Conservation (phyloP, 345 rosid genomes). For the Murraya paniculata region DNA sequence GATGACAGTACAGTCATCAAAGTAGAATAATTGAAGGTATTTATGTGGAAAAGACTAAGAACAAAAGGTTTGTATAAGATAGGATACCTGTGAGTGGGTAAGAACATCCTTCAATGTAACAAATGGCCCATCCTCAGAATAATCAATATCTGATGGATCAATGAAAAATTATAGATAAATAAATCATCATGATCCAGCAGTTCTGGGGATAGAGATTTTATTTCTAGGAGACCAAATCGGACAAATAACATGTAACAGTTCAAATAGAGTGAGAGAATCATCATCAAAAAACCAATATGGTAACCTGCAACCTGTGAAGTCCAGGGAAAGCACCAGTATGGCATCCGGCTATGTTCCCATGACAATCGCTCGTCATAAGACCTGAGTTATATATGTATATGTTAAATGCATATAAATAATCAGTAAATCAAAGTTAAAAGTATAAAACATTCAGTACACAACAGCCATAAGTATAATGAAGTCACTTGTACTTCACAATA, state of each 20-base stretch:
- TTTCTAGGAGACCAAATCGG: slow-evolving; percentile 1
- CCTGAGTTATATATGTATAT: slow-evolving; percentile 35
- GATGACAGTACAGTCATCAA: background rate
- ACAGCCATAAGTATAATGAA: background rate
- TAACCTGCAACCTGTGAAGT: slow-evolving; percentile 70
- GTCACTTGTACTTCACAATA: background rate
- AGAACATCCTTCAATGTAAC: slow-evolving; percentile 71
- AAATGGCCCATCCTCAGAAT: slow-evolving; percentile 39
- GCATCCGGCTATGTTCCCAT: slow-evolving; percentile 41
- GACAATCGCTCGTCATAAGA: slow-evolving; percentile 45
- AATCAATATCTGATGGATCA: slow-evolving; percentile 51
- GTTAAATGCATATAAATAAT: background rate
- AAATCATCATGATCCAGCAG: slow-evolving; percentile 2
- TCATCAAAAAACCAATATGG: slow-evolving; percentile 5
- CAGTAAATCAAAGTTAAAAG: slow-evolving; percentile 4
- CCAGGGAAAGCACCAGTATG: slow-evolving; percentile 64
- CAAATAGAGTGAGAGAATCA: background rate
- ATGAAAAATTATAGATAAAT: background rate
- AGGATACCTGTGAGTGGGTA: slow-evolving; percentile 55
- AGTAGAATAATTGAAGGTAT: background rate
- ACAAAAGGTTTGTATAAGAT: background rate
- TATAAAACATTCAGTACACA: background rate
- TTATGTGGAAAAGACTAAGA: background rate
- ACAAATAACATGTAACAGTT: background rate
- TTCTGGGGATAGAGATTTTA: background rate